These are phyloP conservation scores for Amylocystis lapponica DNA, from an alignment of 768 basidiomycete genomes.

Conservation along the genomic window DNA sequence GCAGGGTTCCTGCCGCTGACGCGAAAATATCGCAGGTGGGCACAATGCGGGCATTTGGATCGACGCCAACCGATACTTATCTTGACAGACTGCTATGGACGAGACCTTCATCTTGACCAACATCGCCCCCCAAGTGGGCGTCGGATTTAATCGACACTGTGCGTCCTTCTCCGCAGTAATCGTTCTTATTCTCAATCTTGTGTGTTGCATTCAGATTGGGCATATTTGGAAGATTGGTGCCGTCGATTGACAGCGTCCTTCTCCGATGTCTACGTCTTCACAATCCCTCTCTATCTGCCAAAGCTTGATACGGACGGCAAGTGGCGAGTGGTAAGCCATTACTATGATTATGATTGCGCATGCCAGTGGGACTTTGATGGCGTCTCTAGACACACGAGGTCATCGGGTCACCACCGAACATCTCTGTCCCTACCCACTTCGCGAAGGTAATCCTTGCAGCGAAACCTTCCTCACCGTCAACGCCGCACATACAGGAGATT, in stretches of 20 bases:
- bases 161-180: constrained; percentile 26
- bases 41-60: background rate
- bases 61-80: background rate
- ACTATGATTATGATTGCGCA: constrained; percentile 13
- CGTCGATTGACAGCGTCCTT: constrained; percentile 82
- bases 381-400: constrained; percentile 78
- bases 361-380: constrained; percentile 1
- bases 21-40: constrained; percentile 80
- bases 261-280: constrained; percentile 95
- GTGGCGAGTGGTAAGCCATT: constrained; percentile 91
- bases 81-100: constrained; percentile 75
- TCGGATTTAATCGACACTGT: constrained; percentile 97
- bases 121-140: constrained; percentile 97
- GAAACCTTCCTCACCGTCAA: constrained; percentile 66
- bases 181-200: background rate
- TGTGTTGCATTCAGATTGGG: constrained; percentile 69
- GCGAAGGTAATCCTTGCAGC: constrained; percentile 90
- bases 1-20: constrained; percentile 94
- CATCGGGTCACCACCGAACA: constrained; percentile 85
- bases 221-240: constrained; percentile 95
- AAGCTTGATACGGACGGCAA: constrained; percentile 83
- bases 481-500: constrained; percentile 66
- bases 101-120: constrained; percentile 95
- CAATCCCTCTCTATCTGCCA: constrained; percentile 94
- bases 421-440: constrained; percentile 96